Evolutionary conservation across 2,329 filamentous ascomycete species (phyloP), one percentile per base, ranked within the genome.

Genomic region (Aphanocladium album): DNA sequence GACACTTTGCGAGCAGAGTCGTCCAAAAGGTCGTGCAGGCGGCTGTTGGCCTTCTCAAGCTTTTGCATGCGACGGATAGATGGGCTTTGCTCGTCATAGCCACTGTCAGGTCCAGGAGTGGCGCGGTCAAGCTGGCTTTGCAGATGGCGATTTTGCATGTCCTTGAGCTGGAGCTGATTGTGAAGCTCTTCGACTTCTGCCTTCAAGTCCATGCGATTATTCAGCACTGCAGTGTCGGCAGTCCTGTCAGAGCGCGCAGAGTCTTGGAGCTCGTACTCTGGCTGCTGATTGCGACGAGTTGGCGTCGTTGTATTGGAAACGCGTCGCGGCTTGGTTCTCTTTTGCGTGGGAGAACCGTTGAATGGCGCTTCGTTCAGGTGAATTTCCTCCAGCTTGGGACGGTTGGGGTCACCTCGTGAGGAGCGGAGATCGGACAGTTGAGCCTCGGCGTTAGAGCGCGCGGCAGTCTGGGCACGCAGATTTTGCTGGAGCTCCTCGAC

Each of bases 121-220:
- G 77, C 78, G 51, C 89, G 85, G 43, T 93, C 89, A 46, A 97
- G 78, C 71, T 97, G 92, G 70, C 86, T 92, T 71, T 96, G 90
- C 6, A 98, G 84, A 69, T 98, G 93, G 37, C 90, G 87, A 74
- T 96, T 97, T 68, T 96, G 90, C 91, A 98, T 96, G 73, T 97
- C 89, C 5, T 89, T 88, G 72, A 98, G 85, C 70, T 98, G 93
- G 56, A 98, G 83, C 72, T 96, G 91, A 71, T 96, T 97, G 72
- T 97, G 93, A 27, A 96, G 82, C 73, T 96, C 88, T 72, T 98
- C 93, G 14, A 97, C 81, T 69, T 98, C 93, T 3, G 91, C 85
- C 69, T 93, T 95, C 62, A 96, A 79, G 71, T 98, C 93, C 87
- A 96, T 93, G 43, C 89, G 88, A 69, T 89, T 91, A 76, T 95